These are phyloP conservation scores for Candida chauliodis DNA, from an alignment of 805 yeast species.

Conservation along the genomic window DNA sequence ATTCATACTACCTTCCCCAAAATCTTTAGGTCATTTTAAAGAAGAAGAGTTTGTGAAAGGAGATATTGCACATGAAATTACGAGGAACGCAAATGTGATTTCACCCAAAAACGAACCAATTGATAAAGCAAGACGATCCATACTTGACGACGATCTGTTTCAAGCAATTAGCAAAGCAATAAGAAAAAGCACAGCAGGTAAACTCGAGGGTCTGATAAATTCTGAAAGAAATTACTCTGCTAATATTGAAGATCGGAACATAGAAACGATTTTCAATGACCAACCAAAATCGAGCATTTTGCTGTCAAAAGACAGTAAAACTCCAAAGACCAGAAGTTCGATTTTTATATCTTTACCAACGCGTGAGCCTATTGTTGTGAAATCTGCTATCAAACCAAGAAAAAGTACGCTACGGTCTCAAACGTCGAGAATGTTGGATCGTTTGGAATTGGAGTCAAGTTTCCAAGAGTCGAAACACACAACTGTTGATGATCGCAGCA, in stretches of 20 bases:
- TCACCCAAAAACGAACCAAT: neutral
- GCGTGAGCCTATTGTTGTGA: slow-evolving; percentile 33
- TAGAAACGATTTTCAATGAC: neutral
- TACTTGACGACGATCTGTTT: slow-evolving; percentile 37
- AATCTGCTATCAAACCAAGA: slow-evolving; percentile 13
- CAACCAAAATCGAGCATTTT: neutral
- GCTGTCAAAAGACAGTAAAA: slow-evolving; percentile 9
- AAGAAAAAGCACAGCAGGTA: slow-evolving; percentile 42
- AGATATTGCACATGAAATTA: neutral
- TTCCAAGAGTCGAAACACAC: neutral
- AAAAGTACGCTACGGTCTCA: slow-evolving; percentile 6
- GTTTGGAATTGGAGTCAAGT: slow-evolving; percentile 5
- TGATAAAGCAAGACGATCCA: neutral
- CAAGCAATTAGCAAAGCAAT: slow-evolving; percentile 47
- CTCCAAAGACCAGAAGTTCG: slow-evolving; percentile 30
- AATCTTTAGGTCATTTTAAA: neutral
- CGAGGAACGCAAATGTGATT: neutral
- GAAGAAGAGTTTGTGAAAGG: neutral
- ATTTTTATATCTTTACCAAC: slow-evolving; percentile 36
- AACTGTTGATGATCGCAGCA: neutral
- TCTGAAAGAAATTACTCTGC: neutral
- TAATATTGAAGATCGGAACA: neutral
- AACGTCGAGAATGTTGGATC: slow-evolving; percentile 3
- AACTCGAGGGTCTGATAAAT: slow-evolving; percentile 7
- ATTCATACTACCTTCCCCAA: slow-evolving; percentile 6